phyloP scores from a whole-genome alignment of 2,329 filamentous ascomycete species.

The Stachybotrys elegans region DNA sequence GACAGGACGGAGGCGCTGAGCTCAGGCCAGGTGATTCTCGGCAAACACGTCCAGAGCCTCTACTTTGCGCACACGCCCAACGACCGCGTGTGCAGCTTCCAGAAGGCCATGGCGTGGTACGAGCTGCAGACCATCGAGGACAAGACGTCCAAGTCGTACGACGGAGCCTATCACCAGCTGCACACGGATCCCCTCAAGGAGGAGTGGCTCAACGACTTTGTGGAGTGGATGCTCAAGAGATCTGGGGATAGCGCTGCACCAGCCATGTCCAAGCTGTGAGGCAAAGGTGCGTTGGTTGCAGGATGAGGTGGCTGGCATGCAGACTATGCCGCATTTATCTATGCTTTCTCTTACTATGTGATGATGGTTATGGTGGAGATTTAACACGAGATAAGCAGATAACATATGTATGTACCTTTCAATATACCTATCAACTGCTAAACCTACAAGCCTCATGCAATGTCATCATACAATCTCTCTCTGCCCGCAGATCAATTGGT shows the following conservation, averaged over 20 bases:
- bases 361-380: no score
- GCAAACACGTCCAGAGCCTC: constrained; percentile 55
- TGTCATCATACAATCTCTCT: no score
- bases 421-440: no score
- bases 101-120: constrained; percentile 60
- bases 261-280: constrained; percentile 33
- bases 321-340: no score
- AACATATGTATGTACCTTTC: no score
- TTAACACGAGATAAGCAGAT: no score
- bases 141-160: constrained; percentile 66
- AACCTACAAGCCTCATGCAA: no score
- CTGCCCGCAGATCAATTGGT: no score
- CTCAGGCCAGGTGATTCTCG: constrained; percentile 46
- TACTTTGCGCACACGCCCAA: constrained; percentile 73
- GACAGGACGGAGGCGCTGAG: constrained; percentile 63
- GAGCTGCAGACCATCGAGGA: constrained; percentile 56
- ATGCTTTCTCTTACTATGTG: no score
- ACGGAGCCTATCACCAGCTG: constrained; percentile 74
- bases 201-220: constrained; percentile 54
- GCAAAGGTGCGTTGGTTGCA: background rate
- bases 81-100: constrained; percentile 65
- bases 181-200: constrained; percentile 55
- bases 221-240: constrained; percentile 58
- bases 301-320: background rate
- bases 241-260: constrained; percentile 13